Evolutionary conservation across 306 rosid species (phyloP), one percentile per base, ranked within the genome.

Genomic region (Echinosophora koreensis): DNA sequence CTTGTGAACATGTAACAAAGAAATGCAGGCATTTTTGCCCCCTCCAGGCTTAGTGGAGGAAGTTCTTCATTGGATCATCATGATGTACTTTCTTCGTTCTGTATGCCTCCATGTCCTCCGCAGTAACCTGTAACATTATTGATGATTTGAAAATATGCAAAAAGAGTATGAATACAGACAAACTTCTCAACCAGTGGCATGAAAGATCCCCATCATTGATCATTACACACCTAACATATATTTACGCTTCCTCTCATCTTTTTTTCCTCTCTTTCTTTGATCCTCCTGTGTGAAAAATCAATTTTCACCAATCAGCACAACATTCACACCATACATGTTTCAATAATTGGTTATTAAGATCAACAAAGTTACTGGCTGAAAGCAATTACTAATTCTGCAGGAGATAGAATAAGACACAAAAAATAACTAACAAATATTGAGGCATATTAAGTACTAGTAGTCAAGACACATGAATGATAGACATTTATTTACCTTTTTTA

Each of bases 81-180:
- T 74, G 87, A 49, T 81, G 93, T 0, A 87, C 46, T 81, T 57
- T 87, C 77, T 89, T 89, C 89, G 83, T 85, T 81, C 88, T 73
- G 64, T 83, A 89, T 10, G 86, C 89, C 76, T 89, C 91, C 93
- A 87, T 80, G 18, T 85, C 89, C 86, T 87, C 91, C 0, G 69
- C 34, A 5, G 85, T 87, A 37, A 88, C 88, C 89, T 83, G 68
- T 18, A 71, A 14, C 15, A 13, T 64, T 17, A 22, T 8, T n/a
- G 32, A 54, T 16, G 52, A 16, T 72, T 74, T 42, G 6, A 55
- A 64, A 64, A 42, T 73, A 47, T 34, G 37, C 34, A 67, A 56
- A 50, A 11, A n/a, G 17, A 30, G 16, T 39, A 46, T 41, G 10
- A 4, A 39, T 42, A 51, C 1, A 66, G 5, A 51, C 12, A 16